phyloP scores from a whole-genome alignment of 495 filamentous ascomycete species.

The Talaromyces wortmannii region DNA sequence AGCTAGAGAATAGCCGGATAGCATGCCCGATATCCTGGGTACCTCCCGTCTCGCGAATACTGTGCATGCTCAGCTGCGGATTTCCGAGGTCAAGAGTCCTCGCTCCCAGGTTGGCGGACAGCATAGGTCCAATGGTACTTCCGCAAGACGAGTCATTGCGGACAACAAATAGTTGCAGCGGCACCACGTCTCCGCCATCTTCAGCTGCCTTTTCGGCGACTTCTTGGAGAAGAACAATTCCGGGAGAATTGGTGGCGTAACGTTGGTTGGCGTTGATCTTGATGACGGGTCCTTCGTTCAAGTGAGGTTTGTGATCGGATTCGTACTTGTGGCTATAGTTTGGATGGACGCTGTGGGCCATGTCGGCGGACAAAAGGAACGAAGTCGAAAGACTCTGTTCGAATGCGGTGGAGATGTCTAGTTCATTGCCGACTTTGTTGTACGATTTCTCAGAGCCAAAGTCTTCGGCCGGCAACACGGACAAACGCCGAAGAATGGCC shows the following conservation, averaged over 20 bases:
- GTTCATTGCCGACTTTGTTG: constrained; percentile 33
- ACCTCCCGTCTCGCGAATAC: constrained; percentile 87
- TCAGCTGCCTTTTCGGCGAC: constrained; percentile 58
- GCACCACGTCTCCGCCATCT: constrained; percentile 51
- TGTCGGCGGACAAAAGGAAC: constrained; percentile 93
- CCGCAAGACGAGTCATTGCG: constrained; percentile 92
- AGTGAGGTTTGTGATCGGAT: constrained; percentile 78
- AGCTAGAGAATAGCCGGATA: constrained; percentile 79
- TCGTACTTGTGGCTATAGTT: constrained; percentile 94
- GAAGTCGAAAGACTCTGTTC: constrained; percentile 90
- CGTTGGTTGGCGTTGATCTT: constrained; percentile 97
- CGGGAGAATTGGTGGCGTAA: constrained; percentile 93
- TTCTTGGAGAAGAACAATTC: constrained; percentile 88
- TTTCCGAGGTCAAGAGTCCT: constrained; percentile 92
- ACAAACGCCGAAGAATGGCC: constrained; percentile 79
- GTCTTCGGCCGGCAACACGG: constrained; percentile 55
- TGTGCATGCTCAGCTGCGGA: constrained; percentile 96
- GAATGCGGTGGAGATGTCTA: constrained; percentile 67
- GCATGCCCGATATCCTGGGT: constrained; percentile 83
- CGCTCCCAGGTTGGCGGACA: constrained; percentile 75
- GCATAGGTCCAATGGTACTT: constrained; percentile 94
- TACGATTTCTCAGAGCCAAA: constrained; percentile 43
- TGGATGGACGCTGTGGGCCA: constrained; percentile 92
- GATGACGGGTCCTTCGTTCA: constrained; percentile 94
- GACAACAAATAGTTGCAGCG: constrained; percentile 92